Evolutionary conservation across 192 early-diverging fungal genomes (phyloP), one percentile per base, ranked within the genome.

Genomic region (Mortierella hygrophila): DNA sequence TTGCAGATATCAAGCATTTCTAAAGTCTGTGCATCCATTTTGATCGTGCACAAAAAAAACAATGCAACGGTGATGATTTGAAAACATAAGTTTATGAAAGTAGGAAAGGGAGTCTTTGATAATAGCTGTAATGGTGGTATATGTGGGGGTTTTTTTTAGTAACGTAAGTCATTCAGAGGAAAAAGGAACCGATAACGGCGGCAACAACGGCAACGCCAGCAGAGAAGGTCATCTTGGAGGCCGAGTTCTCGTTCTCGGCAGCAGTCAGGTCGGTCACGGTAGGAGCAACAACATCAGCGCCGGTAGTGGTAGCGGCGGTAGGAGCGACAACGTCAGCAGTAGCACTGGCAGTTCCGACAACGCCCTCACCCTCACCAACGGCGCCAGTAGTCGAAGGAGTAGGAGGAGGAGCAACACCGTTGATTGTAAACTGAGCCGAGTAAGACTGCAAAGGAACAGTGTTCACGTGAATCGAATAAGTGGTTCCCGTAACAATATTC

Each of bases 391-490:
- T 6, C 15, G 37, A 37, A 13, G 46, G 32, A 38, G 49, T 11
- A 0, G 74, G 6, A 75, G 71, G 71, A 47, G 73, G 42, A n/a
- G 21, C 60, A 37, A 40, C 57, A 6, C 75, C 75, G 2, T 76
- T 65, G 76, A 77, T 70, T 3, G 46, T 77, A 35, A 77, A 77
- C 68, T 77, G 76, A 10, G 76, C 68, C 4, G 76, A 77, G 76
- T 77, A 77, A 16, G 76, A 77, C 46, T 77, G 76, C n/a, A 70
- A 11, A 42, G 76, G 76, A n/a, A 69, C 46, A 16, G 76, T 77
- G 4, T 70, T 21, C 3, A 77, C 76, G 54, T 77, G 76, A 5
- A 77, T 26, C 29, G 76, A 68, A 40, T 77, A 77, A 10, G 23
- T 40, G 29, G 18, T 49, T 29, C 76, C 76, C 16, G 76, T 68